phyloP scores from a whole-genome alignment of 495 filamentous ascomycete genomes.

The Xylona heveae region DNA sequence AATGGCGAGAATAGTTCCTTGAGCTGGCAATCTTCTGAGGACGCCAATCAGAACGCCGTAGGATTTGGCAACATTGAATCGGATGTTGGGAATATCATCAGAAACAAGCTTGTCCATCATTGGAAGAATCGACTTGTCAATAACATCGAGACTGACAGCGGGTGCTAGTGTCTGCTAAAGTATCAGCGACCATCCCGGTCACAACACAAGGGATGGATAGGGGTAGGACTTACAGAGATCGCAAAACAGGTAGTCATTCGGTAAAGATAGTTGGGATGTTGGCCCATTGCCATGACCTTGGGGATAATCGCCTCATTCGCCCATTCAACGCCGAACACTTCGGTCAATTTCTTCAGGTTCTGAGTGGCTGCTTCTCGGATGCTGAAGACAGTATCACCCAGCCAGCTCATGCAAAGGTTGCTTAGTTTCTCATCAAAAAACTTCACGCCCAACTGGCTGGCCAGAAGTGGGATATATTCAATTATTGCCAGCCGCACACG shows the following conservation, averaged over 20 bases:
- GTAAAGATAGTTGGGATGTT: conserved; percentile 96
- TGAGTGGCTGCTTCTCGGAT: conserved; percentile 93
- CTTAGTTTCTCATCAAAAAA: conserved; percentile 98
- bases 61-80: conserved; percentile 45
- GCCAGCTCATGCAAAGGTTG: conserved; percentile 92
- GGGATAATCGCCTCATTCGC: conserved; percentile 94
- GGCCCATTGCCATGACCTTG: conserved; percentile 94
- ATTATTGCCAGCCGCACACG: conserved; percentile 94
- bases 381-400: conserved; percentile 97
- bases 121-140: conserved; percentile 80
- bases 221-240: conserved; percentile 52
- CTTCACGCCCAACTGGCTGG: conserved; percentile 84
- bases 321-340: conserved; percentile 97
- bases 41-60: conserved; percentile 77
- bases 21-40: conserved; percentile 66
- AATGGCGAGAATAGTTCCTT: conserved; percentile 65
- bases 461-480: conserved; percentile 93
- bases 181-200: background rate
- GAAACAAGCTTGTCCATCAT: conserved; percentile 84
- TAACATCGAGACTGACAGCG: conserved; percentile 77
- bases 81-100: conserved; percentile 1
- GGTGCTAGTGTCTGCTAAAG: conserved; percentile 62
- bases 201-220: background rate
- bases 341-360: conserved; percentile 93
- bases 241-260: conserved; percentile 98